Conservation (phyloP, 495 filamentous ascomycete genomes). For the Penicillium waksmanii region DNA sequence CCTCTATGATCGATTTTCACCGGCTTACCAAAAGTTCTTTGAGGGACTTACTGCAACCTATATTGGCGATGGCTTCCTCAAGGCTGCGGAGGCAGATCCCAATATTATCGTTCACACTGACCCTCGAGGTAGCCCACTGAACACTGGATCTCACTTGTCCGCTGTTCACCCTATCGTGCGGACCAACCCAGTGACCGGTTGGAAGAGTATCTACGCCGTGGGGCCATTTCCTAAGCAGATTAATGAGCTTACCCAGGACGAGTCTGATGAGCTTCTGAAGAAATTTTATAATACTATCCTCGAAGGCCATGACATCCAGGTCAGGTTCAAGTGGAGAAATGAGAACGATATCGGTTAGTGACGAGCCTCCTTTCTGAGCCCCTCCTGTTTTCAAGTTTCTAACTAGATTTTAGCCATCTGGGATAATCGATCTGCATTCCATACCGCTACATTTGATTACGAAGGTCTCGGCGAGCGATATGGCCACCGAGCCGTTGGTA, state of each 20-base stretch:
- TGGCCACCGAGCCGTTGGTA: slow-evolving; percentile 61
- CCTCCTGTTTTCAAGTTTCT: neutral
- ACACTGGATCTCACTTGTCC: slow-evolving; percentile 60
- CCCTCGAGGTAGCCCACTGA: slow-evolving; percentile 64
- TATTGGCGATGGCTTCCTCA: slow-evolving; percentile 53
- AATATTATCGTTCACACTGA: slow-evolving; percentile 56
- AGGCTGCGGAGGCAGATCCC: slow-evolving; percentile 46
- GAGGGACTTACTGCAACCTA: slow-evolving; percentile 69
- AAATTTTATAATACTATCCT: slow-evolving; percentile 57
- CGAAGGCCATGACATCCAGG: slow-evolving; percentile 78
- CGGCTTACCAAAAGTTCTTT: slow-evolving; percentile 63
- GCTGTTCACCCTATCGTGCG: slow-evolving; percentile 73
- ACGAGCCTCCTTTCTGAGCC: neutral
- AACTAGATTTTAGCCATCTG: slow-evolving; percentile 59
- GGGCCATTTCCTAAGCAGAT: slow-evolving; percentile 65
- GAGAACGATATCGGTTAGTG: slow-evolving; percentile 55
- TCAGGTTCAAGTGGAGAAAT: slow-evolving; percentile 64
- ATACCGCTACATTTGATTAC: slow-evolving; percentile 72
- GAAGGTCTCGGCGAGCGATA: slow-evolving; percentile 62
- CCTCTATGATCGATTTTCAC: slow-evolving; percentile 69
- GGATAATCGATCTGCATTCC: slow-evolving; percentile 73
- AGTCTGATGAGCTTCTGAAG: slow-evolving; percentile 38
- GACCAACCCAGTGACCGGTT: slow-evolving; percentile 78
- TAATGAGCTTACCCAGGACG: slow-evolving; percentile 54
- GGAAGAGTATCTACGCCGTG: slow-evolving; percentile 72